phyloP scores from a whole-genome alignment of 2,329 filamentous ascomycete genomes.

The Talaromyces verruculosus region DNA sequence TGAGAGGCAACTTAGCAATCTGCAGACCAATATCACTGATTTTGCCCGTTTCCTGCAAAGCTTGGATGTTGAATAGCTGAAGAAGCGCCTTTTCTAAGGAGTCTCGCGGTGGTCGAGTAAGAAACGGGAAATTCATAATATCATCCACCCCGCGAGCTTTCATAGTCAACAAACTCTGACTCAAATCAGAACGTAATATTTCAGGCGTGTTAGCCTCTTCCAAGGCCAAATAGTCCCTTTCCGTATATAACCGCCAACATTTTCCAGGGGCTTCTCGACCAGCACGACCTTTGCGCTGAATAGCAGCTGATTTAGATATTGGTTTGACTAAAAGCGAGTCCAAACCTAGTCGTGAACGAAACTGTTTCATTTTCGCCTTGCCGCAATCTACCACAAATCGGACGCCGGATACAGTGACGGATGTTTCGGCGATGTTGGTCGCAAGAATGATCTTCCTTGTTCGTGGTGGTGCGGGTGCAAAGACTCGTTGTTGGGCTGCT shows the following conservation, averaged over 20 bases:
- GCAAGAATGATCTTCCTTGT: constrained; percentile 88
- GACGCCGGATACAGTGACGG: constrained; percentile 91
- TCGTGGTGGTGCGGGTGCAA: constrained; percentile 68
- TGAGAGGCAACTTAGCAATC: constrained; percentile 80
- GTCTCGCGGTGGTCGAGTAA: constrained; percentile 76
- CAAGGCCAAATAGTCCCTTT: constrained; percentile 68
- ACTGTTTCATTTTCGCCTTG: constrained; percentile 93
- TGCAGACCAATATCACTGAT: constrained; percentile 73
- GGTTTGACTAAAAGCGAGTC: constrained; percentile 88
- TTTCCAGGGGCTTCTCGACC: constrained; percentile 89
- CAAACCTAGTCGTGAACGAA: constrained; percentile 76
- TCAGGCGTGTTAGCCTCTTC: constrained; percentile 78
- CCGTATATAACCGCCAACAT: constrained; percentile 85
- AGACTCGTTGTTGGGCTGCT: constrained; percentile 80
- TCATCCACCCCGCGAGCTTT: constrained; percentile 86
- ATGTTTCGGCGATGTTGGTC: constrained; percentile 98
- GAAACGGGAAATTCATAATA: constrained; percentile 76
- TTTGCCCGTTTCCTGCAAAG: constrained; percentile 67
- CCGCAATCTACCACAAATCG: constrained; percentile 89
- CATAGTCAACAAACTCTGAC: constrained; percentile 85
- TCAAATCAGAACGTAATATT: constrained; percentile 84
- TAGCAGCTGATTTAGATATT: constrained; percentile 89
- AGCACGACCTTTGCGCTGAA: constrained; percentile 87
- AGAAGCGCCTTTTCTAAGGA: constrained; percentile 78
- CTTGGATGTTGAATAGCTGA: constrained; percentile 75